Conservation (phyloP, 257 asterid species). For the Orobanche coerulescens region DNA sequence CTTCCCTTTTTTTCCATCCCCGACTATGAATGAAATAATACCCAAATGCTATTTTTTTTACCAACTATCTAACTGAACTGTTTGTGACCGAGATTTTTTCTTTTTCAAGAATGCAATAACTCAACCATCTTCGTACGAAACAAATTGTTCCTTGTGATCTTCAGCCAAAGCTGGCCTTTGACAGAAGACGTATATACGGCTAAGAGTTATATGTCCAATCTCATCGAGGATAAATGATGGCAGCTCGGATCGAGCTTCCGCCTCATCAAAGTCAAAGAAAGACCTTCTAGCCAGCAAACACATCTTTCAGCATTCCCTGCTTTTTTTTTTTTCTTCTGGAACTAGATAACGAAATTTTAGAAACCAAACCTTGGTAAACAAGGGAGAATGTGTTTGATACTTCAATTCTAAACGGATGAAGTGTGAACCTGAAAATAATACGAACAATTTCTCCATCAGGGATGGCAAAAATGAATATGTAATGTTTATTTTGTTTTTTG, state of each 20-base stretch:
- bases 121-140: constrained; percentile 62
- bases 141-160: constrained; percentile 20
- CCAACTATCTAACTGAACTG: too few species aligned
- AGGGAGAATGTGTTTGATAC: neutral
- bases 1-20: constrained; percentile 27
- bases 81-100: neutral
- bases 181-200: neutral
- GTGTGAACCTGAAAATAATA: constrained; percentile 25
- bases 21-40: constrained; percentile 9
- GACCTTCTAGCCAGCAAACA: constrained; percentile 37
- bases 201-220: constrained; percentile 27
- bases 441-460: constrained; percentile 10
- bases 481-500: too few species aligned
- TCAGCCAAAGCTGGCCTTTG: constrained; percentile 14
- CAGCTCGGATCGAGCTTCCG: constrained; percentile 35
- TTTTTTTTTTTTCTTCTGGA: constrained; percentile 27
- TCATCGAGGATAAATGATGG: constrained; percentile 39
- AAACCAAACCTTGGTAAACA: neutral
- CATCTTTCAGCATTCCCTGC: constrained; percentile 92
- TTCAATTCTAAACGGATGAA: constrained; percentile 3
- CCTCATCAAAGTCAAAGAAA: constrained; percentile 26
- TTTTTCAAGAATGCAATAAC: constrained; percentile 12
- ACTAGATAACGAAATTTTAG: neutral
- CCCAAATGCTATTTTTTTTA: constrained; percentile 4
- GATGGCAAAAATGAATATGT: neutral